Evolutionary conservation across 2,329 filamentous ascomycete species (phyloP).

Genomic region (Metarhizium album): DNA sequence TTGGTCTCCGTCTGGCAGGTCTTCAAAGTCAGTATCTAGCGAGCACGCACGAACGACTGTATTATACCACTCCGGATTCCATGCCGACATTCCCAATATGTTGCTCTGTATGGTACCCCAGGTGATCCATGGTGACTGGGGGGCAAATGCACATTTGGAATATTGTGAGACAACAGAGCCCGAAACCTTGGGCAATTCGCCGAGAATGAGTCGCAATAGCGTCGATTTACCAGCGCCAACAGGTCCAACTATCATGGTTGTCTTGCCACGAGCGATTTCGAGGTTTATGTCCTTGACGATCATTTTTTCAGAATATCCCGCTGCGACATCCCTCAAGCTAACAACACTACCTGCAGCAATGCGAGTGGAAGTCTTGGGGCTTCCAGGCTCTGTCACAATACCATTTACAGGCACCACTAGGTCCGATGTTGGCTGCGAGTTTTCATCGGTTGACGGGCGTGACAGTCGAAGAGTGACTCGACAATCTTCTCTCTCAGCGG

Average conservation of each 20-base stretch:
- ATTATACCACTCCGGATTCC: slow-evolving; percentile 13
- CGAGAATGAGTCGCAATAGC: slow-evolving; percentile 12
- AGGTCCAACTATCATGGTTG: slow-evolving; percentile 13
- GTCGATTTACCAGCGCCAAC: slow-evolving; percentile 16
- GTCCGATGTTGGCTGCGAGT: neutral
- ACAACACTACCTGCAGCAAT: neutral
- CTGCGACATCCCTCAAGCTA: slow-evolving; percentile 3
- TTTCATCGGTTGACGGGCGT: neutral
- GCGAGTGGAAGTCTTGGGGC: neutral
- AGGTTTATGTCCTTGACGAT: slow-evolving; percentile 7
- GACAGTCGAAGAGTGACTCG: neutral
- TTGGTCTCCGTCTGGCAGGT: slow-evolving; percentile 13
- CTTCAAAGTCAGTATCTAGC: slow-evolving; percentile 10
- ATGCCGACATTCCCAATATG: slow-evolving; percentile 12
- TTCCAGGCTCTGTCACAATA: neutral
- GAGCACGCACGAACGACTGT: slow-evolving; percentile 12
- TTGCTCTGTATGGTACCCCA: slow-evolving; percentile 16
- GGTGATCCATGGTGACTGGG: slow-evolving; percentile 15
- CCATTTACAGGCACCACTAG: neutral
- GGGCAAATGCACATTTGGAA: slow-evolving; percentile 12
- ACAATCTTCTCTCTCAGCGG: slow-evolving; percentile 10
- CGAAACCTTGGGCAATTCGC: slow-evolving; percentile 11
- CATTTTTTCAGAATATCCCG: slow-evolving; percentile 6
- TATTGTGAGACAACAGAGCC: slow-evolving; percentile 8
- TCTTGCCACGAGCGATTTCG: slow-evolving; percentile 9